Evolutionary conservation across 225 moss, liverwort and hornwort species (phyloP).

Genomic region (Bryum argenteum): DNA sequence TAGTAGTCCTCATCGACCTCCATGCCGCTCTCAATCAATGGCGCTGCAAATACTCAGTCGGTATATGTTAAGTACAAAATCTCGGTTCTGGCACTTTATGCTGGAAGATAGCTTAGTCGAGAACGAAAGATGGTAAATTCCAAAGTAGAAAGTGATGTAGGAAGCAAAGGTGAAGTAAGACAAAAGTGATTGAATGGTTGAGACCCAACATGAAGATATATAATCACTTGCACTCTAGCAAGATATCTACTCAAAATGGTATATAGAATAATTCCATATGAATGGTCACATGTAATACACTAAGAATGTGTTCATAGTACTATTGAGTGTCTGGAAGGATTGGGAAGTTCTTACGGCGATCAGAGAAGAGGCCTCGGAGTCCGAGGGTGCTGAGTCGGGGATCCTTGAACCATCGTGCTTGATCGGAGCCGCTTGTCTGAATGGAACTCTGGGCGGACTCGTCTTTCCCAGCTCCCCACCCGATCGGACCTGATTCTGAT

Average conservation of each 20-base stretch:
- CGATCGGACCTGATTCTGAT: slow-evolving; percentile 55
- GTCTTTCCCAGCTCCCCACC: slow-evolving; percentile 52
- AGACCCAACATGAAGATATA: no score
- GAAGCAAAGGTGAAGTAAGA: no score
- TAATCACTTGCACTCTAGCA: no score
- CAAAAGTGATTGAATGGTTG: no score
- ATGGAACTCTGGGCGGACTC: slow-evolving; percentile 44
- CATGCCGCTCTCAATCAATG: slow-evolving; percentile 60
- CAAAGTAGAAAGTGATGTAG: no score
- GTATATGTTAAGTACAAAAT: no score
- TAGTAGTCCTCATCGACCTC: slow-evolving; percentile 68
- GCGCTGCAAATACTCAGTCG: slow-evolving; percentile 52
- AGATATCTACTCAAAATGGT: not conserved
- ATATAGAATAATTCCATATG: not conserved
- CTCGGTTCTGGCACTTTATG: no score
- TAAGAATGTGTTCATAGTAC: no score
- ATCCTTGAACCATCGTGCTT: slow-evolving; percentile 74
- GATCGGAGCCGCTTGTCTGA: slow-evolving; percentile 29
- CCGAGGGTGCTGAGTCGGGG: slow-evolving; percentile 69
- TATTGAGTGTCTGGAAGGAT: no score
- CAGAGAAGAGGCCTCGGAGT: slow-evolving; percentile 66
- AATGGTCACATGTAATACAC: not conserved
- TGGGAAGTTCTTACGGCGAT: slow-evolving; percentile 50
- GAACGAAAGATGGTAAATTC: no score
- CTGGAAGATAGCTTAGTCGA: no score